phyloP scores from a whole-genome alignment of 1,284 basidiomycete genomes.

The Heterobasidion irregulare region DNA sequence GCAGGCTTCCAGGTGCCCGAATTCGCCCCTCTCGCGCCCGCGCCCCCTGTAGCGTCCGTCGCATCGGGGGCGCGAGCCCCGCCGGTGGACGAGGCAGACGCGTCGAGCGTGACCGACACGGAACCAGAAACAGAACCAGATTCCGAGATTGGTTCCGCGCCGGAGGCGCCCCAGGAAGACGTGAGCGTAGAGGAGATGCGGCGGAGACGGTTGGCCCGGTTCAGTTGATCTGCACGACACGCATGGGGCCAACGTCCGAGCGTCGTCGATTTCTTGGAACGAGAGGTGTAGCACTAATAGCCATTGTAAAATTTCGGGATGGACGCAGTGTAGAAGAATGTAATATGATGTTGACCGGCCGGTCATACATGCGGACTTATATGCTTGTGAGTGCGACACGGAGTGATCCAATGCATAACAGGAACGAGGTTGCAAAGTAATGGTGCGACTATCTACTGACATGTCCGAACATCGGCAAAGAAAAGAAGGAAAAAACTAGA shows the following conservation, averaged over 20 bases:
- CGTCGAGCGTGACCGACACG: conserved; percentile 18
- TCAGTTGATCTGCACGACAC: conserved; percentile 34
- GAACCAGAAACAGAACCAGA: conserved; percentile 18
- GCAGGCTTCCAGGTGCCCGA: conserved; percentile 37
- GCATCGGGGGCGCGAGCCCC: conserved; percentile 14
- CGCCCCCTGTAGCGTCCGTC: conserved; percentile 12
- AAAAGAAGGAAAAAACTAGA: too few species aligned
- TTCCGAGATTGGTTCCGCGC: conserved; percentile 11
- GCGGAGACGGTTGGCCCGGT: conserved; percentile 66
- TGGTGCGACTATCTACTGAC: too few species aligned
- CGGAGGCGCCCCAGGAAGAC: conserved; percentile 18
- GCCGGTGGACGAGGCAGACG: conserved; percentile 19
- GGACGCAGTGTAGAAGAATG: too few species aligned
- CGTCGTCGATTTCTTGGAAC: too few species aligned
- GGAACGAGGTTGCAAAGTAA: too few species aligned
- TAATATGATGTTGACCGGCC: too few species aligned
- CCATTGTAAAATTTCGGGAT: too few species aligned
- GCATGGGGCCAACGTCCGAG: background rate
- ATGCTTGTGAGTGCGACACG: too few species aligned
- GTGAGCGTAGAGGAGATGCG: conserved; percentile 74
- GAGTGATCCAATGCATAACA: too few species aligned
- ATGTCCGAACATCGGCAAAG: too few species aligned
- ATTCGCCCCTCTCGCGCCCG: conserved; percentile 5
- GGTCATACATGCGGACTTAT: too few species aligned
- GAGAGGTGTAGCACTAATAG: too few species aligned